phyloP scores from a whole-genome alignment of 345 rosid species.

The Eucalyptus regnans region DNA sequence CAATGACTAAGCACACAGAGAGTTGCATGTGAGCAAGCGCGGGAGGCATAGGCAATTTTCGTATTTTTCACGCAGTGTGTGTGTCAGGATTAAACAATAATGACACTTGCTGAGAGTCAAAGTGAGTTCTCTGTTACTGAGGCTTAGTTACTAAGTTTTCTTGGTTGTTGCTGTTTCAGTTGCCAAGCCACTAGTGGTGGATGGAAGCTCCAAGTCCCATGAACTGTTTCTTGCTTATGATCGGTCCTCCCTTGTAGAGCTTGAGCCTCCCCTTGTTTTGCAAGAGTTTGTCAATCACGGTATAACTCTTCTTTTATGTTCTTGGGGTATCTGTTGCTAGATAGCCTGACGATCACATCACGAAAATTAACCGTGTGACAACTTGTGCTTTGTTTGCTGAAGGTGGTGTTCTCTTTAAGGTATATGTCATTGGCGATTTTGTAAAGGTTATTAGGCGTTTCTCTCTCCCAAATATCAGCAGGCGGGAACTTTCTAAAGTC shows the following conservation, averaged over 20 bases:
- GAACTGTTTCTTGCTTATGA: conserved; percentile 75
- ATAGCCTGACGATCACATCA: not conserved
- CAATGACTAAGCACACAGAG: not conserved
- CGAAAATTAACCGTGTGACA: not conserved
- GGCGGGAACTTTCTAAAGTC: conserved; percentile 37
- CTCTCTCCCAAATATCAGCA: conserved; percentile 67
- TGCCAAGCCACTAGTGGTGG: conserved; percentile 83
- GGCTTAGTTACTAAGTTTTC: not conserved
- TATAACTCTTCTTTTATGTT: conserved; percentile 4
- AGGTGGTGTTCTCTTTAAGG: conserved; percentile 89
- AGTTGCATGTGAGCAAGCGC: not conserved
- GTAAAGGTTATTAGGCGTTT: conserved; percentile 73
- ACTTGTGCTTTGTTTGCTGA: not conserved
- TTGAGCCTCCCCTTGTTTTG: conserved; percentile 76
- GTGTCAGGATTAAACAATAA: not conserved
- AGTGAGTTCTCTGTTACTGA: not conserved
- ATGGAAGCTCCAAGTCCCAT: conserved; percentile 89
- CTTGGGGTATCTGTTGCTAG: not conserved
- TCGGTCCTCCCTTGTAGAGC: conserved; percentile 51
- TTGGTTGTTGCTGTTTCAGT: conserved; percentile 23
- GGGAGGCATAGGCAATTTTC: not conserved
- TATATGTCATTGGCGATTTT: conserved; percentile 70
- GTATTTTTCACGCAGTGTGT: not conserved
- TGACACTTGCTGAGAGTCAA: not conserved
- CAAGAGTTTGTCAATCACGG: conserved; percentile 98